A percentile compares a stretch with the other conserved stretches of the same genome.
Conservation (phyloP, 805 yeast genomes). For the Starmerella stigmatis region DNA sequence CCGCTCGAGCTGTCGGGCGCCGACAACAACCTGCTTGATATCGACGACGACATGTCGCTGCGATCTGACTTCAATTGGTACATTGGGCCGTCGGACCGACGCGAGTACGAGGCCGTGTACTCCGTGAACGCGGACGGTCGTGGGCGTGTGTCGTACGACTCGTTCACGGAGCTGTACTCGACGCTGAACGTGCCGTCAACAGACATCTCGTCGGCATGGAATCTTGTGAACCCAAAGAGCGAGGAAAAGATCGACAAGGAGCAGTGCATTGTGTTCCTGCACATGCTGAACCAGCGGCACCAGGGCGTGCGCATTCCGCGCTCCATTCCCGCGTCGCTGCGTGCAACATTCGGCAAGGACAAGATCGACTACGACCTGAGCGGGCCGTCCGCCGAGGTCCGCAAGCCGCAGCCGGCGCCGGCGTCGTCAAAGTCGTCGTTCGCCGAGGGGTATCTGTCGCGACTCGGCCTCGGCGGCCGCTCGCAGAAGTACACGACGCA, state of each 20-base stretch:
- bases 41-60: slow-evolving; percentile 52
- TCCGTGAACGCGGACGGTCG: slow-evolving; percentile 60
- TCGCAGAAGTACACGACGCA: slow-evolving; percentile 36
- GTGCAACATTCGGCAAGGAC: slow-evolving; percentile 86
- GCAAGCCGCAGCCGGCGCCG: slow-evolving; percentile 9
- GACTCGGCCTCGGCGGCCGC: slow-evolving; percentile 35
- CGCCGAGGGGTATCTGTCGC: slow-evolving; percentile 29
- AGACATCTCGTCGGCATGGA: slow-evolving; percentile 88
- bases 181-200: slow-evolving; percentile 67
- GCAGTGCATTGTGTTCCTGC: slow-evolving; percentile 80
- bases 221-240: slow-evolving; percentile 81
- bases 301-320: slow-evolving; percentile 78
- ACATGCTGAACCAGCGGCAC: slow-evolving; percentile 81
- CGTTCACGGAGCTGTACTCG: slow-evolving; percentile 57
- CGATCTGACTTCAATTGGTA: slow-evolving; percentile 87
- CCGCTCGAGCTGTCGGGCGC: slow-evolving; percentile 15
- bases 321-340: slow-evolving; percentile 83
- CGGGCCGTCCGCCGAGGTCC: slow-evolving; percentile 43
- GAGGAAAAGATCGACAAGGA: slow-evolving; percentile 85
- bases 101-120: slow-evolving; percentile 69
- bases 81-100: slow-evolving; percentile 77
- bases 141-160: slow-evolving; percentile 69
- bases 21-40: slow-evolving; percentile 32
- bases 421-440: slow-evolving; percentile 20
- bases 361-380: slow-evolving; percentile 49